These are phyloP conservation scores for Pseudocercospora vitis DNA, from an alignment of 2,329 filamentous ascomycete species.

Conservation along the genomic window DNA sequence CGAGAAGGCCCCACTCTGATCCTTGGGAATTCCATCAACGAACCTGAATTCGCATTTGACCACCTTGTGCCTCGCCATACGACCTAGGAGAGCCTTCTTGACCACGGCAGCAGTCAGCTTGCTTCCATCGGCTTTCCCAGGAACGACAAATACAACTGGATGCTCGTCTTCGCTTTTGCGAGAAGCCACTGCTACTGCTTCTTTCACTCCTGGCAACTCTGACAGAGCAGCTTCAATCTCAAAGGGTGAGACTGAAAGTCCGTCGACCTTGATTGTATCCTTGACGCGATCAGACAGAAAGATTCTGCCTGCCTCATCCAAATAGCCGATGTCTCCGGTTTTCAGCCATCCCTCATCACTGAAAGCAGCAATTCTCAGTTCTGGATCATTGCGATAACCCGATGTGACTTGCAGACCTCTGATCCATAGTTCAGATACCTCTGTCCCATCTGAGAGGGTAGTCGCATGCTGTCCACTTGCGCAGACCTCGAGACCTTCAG, in stretches of 20 bases:
- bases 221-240: slow-evolving; percentile 36
- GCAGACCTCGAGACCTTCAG: not conserved
- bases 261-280: slow-evolving; percentile 34
- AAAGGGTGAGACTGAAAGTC: slow-evolving; percentile 29
- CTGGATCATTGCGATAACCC: not conserved
- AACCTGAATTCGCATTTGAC: slow-evolving; percentile 24
- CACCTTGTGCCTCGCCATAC: slow-evolving; percentile 42
- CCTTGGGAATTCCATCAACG: slow-evolving; percentile 34
- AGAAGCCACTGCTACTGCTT: slow-evolving; percentile 31
- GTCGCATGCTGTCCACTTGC: not conserved
- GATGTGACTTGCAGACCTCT: slow-evolving; percentile 4
- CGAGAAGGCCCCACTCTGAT: slow-evolving; percentile 33
- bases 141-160: slow-evolving; percentile 23
- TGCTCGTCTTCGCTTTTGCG: slow-evolving; percentile 19
- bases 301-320: slow-evolving; percentile 28
- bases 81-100: slow-evolving; percentile 32
- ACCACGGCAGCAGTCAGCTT: slow-evolving; percentile 28
- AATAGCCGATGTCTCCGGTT: slow-evolving; percentile 62
- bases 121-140: not conserved
- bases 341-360: slow-evolving; percentile 44
- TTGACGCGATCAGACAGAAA: slow-evolving; percentile 35
- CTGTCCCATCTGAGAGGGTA: not conserved
- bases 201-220: slow-evolving; percentile 24
- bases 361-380: not conserved
- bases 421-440: not conserved